Base-by-base conservation (phyloP, 2,329 filamentous ascomycete genomes). In the Cladophialophora carrionii region DNA sequence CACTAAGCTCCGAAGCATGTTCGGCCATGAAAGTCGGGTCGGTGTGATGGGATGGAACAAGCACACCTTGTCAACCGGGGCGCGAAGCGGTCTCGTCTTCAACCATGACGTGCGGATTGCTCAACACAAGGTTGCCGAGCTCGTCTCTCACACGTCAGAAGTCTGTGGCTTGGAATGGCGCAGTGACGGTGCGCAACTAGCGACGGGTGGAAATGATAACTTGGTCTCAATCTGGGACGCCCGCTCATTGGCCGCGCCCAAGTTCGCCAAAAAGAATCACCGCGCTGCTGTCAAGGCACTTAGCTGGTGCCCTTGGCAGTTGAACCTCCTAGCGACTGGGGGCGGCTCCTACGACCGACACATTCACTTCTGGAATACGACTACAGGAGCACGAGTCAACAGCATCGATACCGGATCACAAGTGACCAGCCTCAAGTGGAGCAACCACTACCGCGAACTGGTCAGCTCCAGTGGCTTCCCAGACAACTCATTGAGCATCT, bases 351-450 rank as follows among this genome's bases (percentile, higher is more conserved):
- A 97, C 79, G 95, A 99, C 78, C 90, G 92, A 72, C 91, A 97
- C 81, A 99, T 99, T 79, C 95, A 99, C 84, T 99, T 99, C 87
- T 99, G 95, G 95, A 99, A 99, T 85, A 96, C 93, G 54, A 98
- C 95, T 24, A 96, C 94, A 4, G 95, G 95, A 67, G 94, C 95
- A 60, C 91, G 95, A 73, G 93, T 96, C 82, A 99, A 99, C 88
- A 96, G 92, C 85, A 98, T 99, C 78, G 93, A 98, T 78, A 98
- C 95, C 48, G 95, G 95, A 67, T 96, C 92, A 54, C 95, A 99
- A 79, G 96, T 99, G 64, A 99, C 95, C 71, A 95, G 90, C 73
- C 87, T 99, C 63, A 89, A 92, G 74, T 99, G 95, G 95, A 96
- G 91, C 84, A 92, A 92, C 68, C 89, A 92, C 79, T 96, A 98